A percentile compares a stretch with the other conserved stretches of the same genome.
phyloP scores from a whole-genome alignment of 208 protist species.

The Vickermania ingenoplastis region DNA sequence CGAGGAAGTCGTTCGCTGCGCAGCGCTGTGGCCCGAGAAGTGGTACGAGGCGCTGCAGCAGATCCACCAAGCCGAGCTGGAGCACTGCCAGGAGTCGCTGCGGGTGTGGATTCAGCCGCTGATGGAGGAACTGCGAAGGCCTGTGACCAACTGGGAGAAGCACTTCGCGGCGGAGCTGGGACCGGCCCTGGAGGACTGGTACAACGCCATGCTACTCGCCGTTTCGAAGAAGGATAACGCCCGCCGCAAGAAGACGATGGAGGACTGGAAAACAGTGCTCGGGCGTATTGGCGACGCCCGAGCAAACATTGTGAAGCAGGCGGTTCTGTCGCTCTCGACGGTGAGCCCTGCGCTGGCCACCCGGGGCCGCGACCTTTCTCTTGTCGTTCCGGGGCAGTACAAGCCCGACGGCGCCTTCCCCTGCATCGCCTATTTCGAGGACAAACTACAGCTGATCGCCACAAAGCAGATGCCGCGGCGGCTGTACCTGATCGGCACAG shows the following conservation, averaged over 20 bases:
- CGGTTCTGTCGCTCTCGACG: constrained; percentile 95
- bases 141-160: constrained; percentile 93
- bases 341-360: constrained; percentile 83
- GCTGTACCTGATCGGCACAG: constrained; percentile 93
- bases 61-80: constrained; percentile 70
- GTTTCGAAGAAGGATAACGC: neutral
- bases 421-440: constrained; percentile 72
- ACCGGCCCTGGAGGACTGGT: constrained; percentile 68
- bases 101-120: constrained; percentile 90
- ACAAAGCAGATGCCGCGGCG: constrained; percentile 99
- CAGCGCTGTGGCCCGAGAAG: constrained; percentile 96
- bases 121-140: constrained; percentile 85
- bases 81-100: constrained; percentile 89
- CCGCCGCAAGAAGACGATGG: constrained; percentile 27
- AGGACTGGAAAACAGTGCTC: constrained; percentile 67
- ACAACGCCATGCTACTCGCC: constrained; percentile 43
- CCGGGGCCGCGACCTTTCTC: constrained; percentile 90
- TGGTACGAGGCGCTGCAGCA: constrained; percentile 88
- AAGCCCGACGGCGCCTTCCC: constrained; percentile 60
- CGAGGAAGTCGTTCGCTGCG: constrained; percentile 97
- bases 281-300: neutral
- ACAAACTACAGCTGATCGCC: constrained; percentile 91
- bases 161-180: constrained; percentile 85
- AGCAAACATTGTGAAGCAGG: constrained; percentile 88
- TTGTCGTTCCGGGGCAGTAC: constrained; percentile 98